Conservation (phyloP, 2,329 filamentous ascomycete genomes). For the Cercospora janseana region DNA sequence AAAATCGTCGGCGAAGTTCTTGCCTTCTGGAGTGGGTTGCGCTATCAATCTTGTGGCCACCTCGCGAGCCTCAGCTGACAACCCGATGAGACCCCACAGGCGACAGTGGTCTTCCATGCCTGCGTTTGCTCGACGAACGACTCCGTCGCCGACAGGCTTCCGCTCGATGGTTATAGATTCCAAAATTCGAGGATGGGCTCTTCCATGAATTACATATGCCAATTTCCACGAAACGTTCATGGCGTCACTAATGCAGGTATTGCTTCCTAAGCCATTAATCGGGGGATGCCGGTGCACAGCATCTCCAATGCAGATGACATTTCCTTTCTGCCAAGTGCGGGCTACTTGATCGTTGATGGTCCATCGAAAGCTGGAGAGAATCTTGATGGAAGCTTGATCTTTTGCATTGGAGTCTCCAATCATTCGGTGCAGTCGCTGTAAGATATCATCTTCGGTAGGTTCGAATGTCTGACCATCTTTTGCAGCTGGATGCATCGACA, state of each 20-base stretch:
- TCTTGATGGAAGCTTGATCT: conserved; percentile 50
- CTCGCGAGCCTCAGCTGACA: conserved; percentile 29
- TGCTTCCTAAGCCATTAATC: conserved; percentile 56
- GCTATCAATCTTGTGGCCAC: conserved; percentile 34
- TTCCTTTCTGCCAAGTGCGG: conserved; percentile 49
- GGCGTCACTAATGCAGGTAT: conserved; percentile 49
- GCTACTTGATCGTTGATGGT: conserved; percentile 59
- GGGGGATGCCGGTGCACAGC: conserved; percentile 60
- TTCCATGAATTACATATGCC: conserved; percentile 29
- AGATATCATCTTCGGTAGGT: conserved; percentile 48
- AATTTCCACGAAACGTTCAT: conserved; percentile 42
- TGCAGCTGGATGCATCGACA: conserved; percentile 41
- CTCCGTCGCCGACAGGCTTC: conserved; percentile 45
- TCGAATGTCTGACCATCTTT: conserved; percentile 37
- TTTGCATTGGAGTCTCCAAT: conserved; percentile 54
- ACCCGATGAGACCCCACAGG: conserved; percentile 14
- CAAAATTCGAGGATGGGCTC: conserved; percentile 29
- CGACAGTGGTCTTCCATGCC: conserved; percentile 50
- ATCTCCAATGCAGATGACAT: conserved; percentile 56
- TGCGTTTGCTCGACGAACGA: conserved; percentile 57
- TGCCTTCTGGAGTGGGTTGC: neutral
- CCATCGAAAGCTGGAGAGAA: conserved; percentile 46
- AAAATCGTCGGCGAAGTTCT: conserved; percentile 37
- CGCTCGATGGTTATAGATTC: conserved; percentile 35
- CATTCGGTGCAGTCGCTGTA: conserved; percentile 28